Evolutionary conservation across 1,139 yeast species (phyloP).

Genomic region (Saccharomyces hybrid): DNA sequence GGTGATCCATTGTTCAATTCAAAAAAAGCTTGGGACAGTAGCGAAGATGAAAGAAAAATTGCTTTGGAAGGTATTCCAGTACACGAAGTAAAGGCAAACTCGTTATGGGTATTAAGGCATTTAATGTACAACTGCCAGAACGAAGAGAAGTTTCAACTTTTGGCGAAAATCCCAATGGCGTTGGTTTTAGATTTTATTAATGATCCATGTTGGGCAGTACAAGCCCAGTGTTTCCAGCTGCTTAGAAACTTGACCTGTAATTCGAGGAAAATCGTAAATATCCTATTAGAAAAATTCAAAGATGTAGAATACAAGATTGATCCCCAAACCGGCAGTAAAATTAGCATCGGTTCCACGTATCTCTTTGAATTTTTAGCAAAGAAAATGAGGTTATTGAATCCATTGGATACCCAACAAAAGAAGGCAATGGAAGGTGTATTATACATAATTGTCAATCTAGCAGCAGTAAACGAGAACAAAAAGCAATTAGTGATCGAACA

Average conservation of each 20-base stretch:
- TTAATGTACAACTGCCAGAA: conserved; percentile 42
- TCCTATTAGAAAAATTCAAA: conserved; percentile 35
- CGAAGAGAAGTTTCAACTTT: conserved; percentile 30
- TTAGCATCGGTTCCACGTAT: conserved; percentile 25
- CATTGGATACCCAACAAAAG: conserved; percentile 26
- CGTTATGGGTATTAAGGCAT: conserved; percentile 53
- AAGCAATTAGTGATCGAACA: conserved; percentile 41
- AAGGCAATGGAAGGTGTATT: conserved; percentile 41
- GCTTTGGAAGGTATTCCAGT: conserved; percentile 14
- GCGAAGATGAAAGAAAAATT: conserved; percentile 5
- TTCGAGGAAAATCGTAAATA: conserved; percentile 44
- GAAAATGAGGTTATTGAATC: conserved; percentile 29
- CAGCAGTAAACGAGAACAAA: conserved; percentile 46
- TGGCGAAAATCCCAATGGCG: conserved; percentile 45
- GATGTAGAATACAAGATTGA: conserved; percentile 18
- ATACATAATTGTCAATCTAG: conserved; percentile 50
- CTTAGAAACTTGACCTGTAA: conserved; percentile 67
- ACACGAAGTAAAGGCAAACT: conserved; percentile 38
- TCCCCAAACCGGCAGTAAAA: conserved; percentile 17
- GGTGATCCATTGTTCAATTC: conserved; percentile 31
- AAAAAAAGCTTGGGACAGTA: conserved; percentile 10
- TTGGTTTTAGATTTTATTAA: conserved; percentile 46
- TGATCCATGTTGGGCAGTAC: conserved; percentile 45
- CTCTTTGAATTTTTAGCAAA: conserved; percentile 35
- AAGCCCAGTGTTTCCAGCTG: conserved; percentile 64